Base-by-base conservation (phyloP, 1,139 yeast species). In the Kodamaea ohmeri region DNA sequence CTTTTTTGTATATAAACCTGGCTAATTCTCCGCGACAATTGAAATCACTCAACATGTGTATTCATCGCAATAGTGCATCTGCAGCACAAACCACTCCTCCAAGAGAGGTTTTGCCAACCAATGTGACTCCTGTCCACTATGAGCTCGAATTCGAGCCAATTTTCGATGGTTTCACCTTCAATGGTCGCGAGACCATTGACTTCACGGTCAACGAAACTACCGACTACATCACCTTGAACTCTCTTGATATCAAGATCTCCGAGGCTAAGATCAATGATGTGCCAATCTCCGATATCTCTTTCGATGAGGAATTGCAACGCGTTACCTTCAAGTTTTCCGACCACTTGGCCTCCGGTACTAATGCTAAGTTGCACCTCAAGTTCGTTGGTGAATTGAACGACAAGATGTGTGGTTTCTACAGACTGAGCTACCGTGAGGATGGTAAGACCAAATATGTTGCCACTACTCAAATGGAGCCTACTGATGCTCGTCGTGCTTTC, bases 381-480 rank as follows among this genome's bases (percentile, higher is more conserved):
- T 88, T 83, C 60, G 71, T 78, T 34, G 95, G 95, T 53, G 73
- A 66, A 32, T 75, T 86, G 61, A 83, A 83, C 56, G 48, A 43
- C 32, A 67, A 63, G 52, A 80, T 85, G 86, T 82, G 85, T 25
- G 92, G 94, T 13, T 83, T 84, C 63, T 85, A 85, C 66, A 78
- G 92, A 55, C 85, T 95, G 4, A 76, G 79, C 27, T 87, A 87
- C 62, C 73, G 68, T 51, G 73, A 74, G 47, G 66, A 80, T 38
- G 89, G 85, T 7, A 71, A 70, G 44, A 71, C 75, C 35, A 78
- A 80, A 53, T 76, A 73, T 46, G 74, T 83, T 69, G 82, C 87
- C 34, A 79, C 90, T 26, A 85, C 95, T 32, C 95, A 85, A 63
- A 83, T 85, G 73, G 95, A 85, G 62, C 85, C 95, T 24, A 83